Evolutionary conservation across 129 eudicot species (phyloP).

Genomic region (Chrysanthemum seticuspe): DNA sequence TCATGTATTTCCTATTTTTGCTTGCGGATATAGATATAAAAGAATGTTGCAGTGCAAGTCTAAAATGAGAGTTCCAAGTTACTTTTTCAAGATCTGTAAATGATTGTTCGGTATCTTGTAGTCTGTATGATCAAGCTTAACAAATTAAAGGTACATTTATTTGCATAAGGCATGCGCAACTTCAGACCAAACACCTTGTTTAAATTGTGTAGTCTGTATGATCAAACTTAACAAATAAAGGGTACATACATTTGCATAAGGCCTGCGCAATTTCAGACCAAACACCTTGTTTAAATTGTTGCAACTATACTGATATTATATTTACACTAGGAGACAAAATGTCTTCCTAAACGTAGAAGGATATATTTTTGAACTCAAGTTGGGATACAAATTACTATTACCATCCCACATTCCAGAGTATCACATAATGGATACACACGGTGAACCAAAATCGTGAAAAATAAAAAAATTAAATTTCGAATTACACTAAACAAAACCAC

Average conservation of each 20-base stretch:
- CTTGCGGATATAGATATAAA: neutral
- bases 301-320: no score
- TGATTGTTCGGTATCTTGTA: neutral
- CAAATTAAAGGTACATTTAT: neutral
- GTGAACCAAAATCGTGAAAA: no score
- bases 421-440: no score
- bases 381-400: no score
- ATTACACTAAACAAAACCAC: neutral
- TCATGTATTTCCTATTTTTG: neutral
- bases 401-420: no score
- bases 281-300: no score
- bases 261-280: no score
- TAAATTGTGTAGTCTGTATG: neutral
- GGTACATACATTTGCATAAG: neutral
- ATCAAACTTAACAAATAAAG: neutral
- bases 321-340: no score
- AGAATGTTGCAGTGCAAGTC: slow-evolving; percentile 1
- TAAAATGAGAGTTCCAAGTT: slow-evolving; percentile 3
- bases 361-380: no score
- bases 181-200: no score
- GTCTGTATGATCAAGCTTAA: neutral
- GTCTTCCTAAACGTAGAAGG: no score
- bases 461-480: neutral
- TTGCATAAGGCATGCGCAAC: no score
- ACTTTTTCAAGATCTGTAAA: neutral